Evolutionary conservation across 306 rosid genomes (phyloP).

Genomic region (Glycyrrhiza uralensis): DNA sequence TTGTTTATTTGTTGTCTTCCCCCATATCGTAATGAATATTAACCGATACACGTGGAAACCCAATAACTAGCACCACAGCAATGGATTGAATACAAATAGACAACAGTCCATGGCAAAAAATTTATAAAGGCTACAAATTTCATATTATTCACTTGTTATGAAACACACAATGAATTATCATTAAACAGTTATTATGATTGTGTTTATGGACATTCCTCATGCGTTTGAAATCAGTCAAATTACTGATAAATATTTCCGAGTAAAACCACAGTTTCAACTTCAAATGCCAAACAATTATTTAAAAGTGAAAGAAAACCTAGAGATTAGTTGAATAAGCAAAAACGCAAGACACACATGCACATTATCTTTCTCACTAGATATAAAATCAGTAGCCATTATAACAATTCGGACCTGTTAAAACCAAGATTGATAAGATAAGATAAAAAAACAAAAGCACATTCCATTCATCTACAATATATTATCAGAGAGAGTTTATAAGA

Average conservation of each 20-base stretch:
- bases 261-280: conserved; percentile 14
- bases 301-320: not conserved
- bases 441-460: not conserved
- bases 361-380: not conserved
- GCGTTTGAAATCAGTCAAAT: not conserved
- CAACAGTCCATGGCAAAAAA: not conserved
- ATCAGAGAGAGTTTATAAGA: not conserved
- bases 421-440: not conserved
- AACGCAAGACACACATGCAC: not conserved
- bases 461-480: not conserved
- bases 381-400: not conserved
- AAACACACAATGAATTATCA: not conserved
- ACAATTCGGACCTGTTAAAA: not conserved
- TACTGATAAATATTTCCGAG: not conserved
- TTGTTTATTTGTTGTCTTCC: too few relatives aligned
- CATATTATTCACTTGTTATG: not conserved
- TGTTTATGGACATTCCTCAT: not conserved
- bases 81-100: not conserved
- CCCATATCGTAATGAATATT: not conserved
- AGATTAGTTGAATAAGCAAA: not conserved
- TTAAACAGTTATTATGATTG: not conserved
- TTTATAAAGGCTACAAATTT: not conserved
- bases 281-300: not conserved
- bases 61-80: not conserved
- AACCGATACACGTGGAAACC: not conserved